These are phyloP conservation scores for Geranium brycei DNA, from an alignment of 345 rosid genomes.

Conservation along the genomic window DNA sequence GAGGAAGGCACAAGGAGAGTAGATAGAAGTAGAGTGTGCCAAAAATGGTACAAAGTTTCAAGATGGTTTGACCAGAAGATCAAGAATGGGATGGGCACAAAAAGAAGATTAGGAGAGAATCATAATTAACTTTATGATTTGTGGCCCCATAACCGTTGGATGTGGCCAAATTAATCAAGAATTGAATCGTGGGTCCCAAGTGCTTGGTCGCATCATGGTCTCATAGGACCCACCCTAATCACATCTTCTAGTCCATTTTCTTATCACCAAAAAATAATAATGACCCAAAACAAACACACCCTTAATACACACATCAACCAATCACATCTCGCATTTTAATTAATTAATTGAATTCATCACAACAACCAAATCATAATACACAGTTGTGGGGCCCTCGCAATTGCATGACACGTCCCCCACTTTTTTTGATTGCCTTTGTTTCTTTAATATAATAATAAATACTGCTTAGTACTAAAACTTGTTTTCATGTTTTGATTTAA, in stretches of 20 bases:
- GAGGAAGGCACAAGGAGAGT: not conserved
- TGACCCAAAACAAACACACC: not conserved
- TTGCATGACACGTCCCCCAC: too few relatives aligned
- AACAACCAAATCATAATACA: too few relatives aligned
- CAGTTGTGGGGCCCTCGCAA: too few relatives aligned
- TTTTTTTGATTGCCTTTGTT: too few relatives aligned
- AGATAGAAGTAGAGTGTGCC: not conserved
- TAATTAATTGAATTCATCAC: too few relatives aligned
- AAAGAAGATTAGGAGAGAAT: not conserved
- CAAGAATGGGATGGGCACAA: not conserved
- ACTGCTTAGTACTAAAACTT: too few relatives aligned
- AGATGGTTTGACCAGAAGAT: not conserved
- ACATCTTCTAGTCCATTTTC: slow-evolving; percentile 13
- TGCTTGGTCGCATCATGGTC: slow-evolving; percentile 18
- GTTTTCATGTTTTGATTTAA: too few relatives aligned
- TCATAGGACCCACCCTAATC: slow-evolving; percentile 25
- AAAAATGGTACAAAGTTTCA: not conserved
- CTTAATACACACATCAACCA: not conserved
- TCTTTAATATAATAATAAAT: too few relatives aligned
- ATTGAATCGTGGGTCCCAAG: slow-evolving; percentile 15
- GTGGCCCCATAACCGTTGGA: too few relatives aligned
- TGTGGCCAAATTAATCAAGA: not conserved
- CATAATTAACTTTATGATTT: not conserved
- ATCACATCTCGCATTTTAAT: slow-evolving; percentile 10
- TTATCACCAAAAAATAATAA: slow-evolving; percentile 3